Evolutionary conservation across 169 alveolate genomes (phyloP).

Genomic region (Plasmodium ovale): DNA sequence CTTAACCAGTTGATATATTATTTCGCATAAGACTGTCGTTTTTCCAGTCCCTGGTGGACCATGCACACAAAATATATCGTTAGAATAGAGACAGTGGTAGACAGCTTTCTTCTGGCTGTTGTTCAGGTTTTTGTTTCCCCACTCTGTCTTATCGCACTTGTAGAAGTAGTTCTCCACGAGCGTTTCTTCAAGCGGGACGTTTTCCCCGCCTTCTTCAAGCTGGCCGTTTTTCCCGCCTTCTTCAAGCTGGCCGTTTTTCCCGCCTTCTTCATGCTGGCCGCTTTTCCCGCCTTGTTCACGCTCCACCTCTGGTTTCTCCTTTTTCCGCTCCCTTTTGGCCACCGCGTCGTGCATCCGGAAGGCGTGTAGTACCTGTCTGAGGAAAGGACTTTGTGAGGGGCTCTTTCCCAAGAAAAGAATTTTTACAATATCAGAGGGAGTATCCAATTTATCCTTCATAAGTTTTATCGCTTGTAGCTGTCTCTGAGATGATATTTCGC

Average conservation of each 20-base stretch:
- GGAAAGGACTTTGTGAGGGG: slow-evolving; percentile 26
- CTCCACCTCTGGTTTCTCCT: neutral
- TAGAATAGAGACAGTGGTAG: slow-evolving; percentile 43
- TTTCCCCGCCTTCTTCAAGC: neutral
- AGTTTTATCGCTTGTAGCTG: slow-evolving; percentile 52
- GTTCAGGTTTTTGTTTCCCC: slow-evolving; percentile 62
- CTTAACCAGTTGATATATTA: slow-evolving; percentile 43
- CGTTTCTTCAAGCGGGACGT: neutral
- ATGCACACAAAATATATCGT: slow-evolving; percentile 59
- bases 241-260: neutral
- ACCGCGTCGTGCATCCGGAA: neutral
- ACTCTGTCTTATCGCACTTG: slow-evolving; percentile 14
- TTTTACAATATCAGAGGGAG: slow-evolving; percentile 28
- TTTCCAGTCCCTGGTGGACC: slow-evolving; percentile 80
- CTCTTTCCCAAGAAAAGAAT: slow-evolving; percentile 16
- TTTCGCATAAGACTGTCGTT: slow-evolving; percentile 63
- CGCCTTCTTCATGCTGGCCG: neutral
- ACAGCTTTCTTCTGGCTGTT: slow-evolving; percentile 62
- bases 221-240: neutral
- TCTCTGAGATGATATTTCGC: slow-evolving; percentile 41
- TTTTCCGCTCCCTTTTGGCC: neutral
- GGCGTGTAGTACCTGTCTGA: neutral
- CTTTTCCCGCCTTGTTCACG: neutral
- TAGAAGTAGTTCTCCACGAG: slow-evolving; percentile 8
- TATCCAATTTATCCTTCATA: slow-evolving; percentile 32